These are phyloP conservation scores for Prunus salicina DNA, from an alignment of 306 rosid genomes.

Conservation along the genomic window DNA sequence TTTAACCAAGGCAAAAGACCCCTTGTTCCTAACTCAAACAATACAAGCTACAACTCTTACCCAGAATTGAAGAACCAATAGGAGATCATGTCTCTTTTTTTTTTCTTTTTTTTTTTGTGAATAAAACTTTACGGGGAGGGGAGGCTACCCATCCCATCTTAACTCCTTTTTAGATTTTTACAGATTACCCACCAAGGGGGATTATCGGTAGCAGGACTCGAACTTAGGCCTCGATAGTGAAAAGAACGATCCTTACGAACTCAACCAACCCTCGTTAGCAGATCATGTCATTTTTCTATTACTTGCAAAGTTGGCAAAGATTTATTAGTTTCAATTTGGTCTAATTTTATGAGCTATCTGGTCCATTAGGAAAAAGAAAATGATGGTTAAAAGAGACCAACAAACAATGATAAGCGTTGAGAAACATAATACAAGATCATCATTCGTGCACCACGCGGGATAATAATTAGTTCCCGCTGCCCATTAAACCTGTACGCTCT, in stretches of 20 bases:
- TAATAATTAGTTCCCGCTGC: neutral
- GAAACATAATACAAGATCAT: neutral
- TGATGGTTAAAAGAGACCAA: neutral
- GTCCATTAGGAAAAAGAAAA: too few relatives aligned
- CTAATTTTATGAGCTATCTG: neutral
- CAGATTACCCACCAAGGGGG: rapidly evolving
- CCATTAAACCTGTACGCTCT: neutral
- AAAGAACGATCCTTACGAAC: too few relatives aligned
- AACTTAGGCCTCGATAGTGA: rapidly evolving
- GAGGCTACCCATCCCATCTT: too few relatives aligned
- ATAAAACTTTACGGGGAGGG: too few relatives aligned
- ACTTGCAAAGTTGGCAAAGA: neutral
- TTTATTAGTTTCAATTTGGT: neutral
- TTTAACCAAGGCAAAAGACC: neutral
- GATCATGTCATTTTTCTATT: neutral
- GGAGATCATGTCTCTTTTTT: neutral
- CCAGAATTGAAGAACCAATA: neutral
- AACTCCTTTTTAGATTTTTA: too few relatives aligned
- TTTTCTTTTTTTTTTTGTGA: too few relatives aligned
- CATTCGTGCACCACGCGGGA: neutral
- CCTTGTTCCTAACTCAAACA: neutral
- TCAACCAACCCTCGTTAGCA: too few relatives aligned
- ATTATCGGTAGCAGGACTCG: rapidly evolving
- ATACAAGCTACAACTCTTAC: neutral
- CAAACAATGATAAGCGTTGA: neutral